phyloP scores from a whole-genome alignment of 148 eudicot genomes.

The Bassia scoparia region DNA sequence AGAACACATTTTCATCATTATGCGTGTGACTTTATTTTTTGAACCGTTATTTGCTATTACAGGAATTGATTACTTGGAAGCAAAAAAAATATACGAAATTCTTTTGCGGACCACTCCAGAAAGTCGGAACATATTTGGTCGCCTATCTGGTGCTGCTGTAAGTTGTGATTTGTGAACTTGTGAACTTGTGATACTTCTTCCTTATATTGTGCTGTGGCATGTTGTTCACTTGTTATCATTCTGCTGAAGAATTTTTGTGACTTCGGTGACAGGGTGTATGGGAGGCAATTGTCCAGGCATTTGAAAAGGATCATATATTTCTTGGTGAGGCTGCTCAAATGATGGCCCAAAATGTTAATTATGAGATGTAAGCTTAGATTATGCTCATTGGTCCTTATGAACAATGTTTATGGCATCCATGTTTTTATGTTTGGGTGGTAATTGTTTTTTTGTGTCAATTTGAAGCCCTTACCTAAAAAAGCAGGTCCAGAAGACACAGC shows the following conservation, averaged over 20 bases:
- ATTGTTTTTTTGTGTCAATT: constrained; percentile 25
- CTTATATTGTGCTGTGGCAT: background rate
- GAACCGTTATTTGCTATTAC: background rate
- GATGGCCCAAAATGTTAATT: constrained; percentile 90
- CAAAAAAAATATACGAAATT: constrained; percentile 70
- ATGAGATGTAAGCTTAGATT: constrained; percentile 71
- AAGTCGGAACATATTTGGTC: constrained; percentile 91
- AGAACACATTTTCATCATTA: too few relatives aligned
- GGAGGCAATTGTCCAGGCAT: constrained; percentile 84
- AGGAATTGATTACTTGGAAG: constrained; percentile 87
- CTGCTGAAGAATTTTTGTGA: constrained; percentile 21
- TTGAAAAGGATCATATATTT: constrained; percentile 83
- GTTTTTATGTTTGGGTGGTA: constrained; percentile 21
- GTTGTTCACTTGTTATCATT: background rate
- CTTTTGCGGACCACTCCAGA: constrained; percentile 73
- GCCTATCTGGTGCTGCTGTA: constrained; percentile 97
- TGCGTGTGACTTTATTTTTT: background rate
- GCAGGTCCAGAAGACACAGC: constrained; percentile 91
- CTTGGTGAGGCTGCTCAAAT: constrained; percentile 95
- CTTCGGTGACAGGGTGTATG: constrained; percentile 58
- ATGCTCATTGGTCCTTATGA: background rate
- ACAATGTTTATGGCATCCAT: background rate
- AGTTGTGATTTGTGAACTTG: too few relatives aligned
- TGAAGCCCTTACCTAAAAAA: constrained; percentile 87
- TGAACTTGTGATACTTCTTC: constrained; percentile 6